These are phyloP conservation scores for Ustanciosporium gigantosporum DNA, from an alignment of 1,284 basidiomycete genomes.

Conservation along the genomic window DNA sequence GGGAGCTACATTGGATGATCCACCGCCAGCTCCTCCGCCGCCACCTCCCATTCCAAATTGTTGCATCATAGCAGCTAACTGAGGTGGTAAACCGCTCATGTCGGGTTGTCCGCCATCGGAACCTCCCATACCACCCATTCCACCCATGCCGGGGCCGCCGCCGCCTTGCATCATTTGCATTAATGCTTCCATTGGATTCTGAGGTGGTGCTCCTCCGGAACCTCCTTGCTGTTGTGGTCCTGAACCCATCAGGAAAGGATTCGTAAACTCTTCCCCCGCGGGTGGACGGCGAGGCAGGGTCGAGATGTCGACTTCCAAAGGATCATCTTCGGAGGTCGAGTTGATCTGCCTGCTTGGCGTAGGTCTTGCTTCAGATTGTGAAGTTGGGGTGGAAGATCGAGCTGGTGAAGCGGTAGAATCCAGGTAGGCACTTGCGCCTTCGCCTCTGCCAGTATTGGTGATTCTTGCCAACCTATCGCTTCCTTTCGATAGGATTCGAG, in stretches of 20 bases:
- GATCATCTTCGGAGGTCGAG: slow-evolving; percentile 37
- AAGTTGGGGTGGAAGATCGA: neutral
- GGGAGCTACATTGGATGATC: neutral
- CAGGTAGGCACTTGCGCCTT: slow-evolving; percentile 46
- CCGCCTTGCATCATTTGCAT: slow-evolving; percentile 42
- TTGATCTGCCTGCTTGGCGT: neutral
- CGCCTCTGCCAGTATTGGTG: slow-evolving; percentile 56
- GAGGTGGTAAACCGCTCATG: slow-evolving; percentile 31
- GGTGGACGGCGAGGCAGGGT: slow-evolving; percentile 9
- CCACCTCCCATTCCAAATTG: slow-evolving; percentile 15
- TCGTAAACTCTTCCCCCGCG: slow-evolving; percentile 10
- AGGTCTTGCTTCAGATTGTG: neutral
- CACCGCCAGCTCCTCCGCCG: slow-evolving; percentile 2
- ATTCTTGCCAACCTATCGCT: slow-evolving; percentile 58
- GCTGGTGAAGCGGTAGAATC: slow-evolving; percentile 25
- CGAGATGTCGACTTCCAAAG: slow-evolving; percentile 44
- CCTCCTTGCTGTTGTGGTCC: neutral
- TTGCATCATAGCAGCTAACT: slow-evolving; percentile 45
- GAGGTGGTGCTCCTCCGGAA: slow-evolving; percentile 2
- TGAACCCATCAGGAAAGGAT: slow-evolving; percentile 24
- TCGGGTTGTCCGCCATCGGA: slow-evolving; percentile 6
- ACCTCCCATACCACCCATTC: slow-evolving; percentile 5
- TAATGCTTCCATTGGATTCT: slow-evolving; percentile 35
- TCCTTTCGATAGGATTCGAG: slow-evolving; percentile 53
- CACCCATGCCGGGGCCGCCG: slow-evolving; percentile 7